Conservation (phyloP, 208 protist species). For the Leishmania tarentolae region DNA sequence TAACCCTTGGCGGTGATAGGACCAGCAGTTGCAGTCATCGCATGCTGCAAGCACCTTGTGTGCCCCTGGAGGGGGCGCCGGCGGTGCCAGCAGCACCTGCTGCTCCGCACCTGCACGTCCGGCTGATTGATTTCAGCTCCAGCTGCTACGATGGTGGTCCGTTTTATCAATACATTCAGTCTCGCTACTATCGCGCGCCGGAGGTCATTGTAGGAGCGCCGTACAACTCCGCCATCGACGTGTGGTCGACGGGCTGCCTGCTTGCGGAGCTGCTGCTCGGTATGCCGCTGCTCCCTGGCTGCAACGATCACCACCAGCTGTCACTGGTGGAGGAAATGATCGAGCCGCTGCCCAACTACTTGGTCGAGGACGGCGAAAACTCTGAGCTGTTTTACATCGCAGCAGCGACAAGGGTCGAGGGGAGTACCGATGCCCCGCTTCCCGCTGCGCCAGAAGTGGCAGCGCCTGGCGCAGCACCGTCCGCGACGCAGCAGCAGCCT, state of each 20-base stretch:
- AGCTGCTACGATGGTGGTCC: slow-evolving; percentile 92
- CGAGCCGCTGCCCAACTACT: slow-evolving; percentile 68
- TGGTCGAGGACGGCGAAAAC: slow-evolving; percentile 59
- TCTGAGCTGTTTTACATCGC: slow-evolving; percentile 52
- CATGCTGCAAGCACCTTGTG: neutral
- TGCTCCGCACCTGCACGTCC: slow-evolving; percentile 70
- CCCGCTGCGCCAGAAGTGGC: neutral
- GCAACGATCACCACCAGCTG: slow-evolving; percentile 93
- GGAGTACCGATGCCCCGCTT: neutral
- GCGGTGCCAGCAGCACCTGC: neutral
- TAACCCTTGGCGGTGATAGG: neutral
- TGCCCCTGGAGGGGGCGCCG: neutral
- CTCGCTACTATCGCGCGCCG: slow-evolving; percentile 96
- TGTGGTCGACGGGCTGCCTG: slow-evolving; percentile 98
- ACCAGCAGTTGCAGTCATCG: neutral
- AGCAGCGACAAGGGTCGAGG: neutral
- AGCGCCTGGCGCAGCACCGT: neutral
- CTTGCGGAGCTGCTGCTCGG: slow-evolving; percentile 95
- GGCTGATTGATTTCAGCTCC: slow-evolving; percentile 98
- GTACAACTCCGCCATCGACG: slow-evolving; percentile 94
- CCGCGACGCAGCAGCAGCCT: neutral
- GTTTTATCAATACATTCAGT: slow-evolving; percentile 89
- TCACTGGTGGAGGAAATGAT: slow-evolving; percentile 94
- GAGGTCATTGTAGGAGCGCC: slow-evolving; percentile 95
- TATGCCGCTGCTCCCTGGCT: slow-evolving; percentile 94